phyloP scores from a whole-genome alignment of 768 basidiomycete species.

The Trametes villosa region DNA sequence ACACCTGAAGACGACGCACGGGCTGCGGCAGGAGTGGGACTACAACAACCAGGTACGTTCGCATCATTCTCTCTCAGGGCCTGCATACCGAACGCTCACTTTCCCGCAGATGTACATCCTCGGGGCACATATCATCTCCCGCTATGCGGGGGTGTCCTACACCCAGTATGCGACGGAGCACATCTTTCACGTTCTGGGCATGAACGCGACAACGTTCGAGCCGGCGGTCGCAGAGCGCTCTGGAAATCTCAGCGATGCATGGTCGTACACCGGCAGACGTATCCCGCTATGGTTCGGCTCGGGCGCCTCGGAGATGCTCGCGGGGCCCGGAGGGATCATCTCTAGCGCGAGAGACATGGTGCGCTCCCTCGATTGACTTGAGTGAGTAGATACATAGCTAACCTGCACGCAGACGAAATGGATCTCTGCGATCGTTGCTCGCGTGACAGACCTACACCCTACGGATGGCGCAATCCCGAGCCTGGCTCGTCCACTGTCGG shows the following conservation, averaged over 20 bases:
- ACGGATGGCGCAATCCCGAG: constrained; percentile 40
- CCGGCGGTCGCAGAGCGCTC: constrained; percentile 35
- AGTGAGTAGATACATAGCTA: too few relatives aligned
- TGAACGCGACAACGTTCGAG: constrained; percentile 46
- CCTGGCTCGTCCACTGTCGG: constrained; percentile 31
- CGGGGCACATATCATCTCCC: constrained; percentile 39
- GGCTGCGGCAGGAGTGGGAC: constrained; percentile 41
- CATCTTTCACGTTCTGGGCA: constrained; percentile 45
- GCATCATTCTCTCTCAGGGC: not conserved
- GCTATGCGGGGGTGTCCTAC: constrained; percentile 39
- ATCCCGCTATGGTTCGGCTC: constrained; percentile 38
- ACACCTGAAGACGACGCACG: constrained; percentile 38
- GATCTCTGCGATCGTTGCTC: constrained; percentile 40
- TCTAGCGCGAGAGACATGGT: constrained; percentile 49
- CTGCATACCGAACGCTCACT: not conserved
- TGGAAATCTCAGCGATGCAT: constrained; percentile 41
- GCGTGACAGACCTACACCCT: constrained; percentile 36
- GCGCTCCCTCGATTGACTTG: not conserved
- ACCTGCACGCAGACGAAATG: constrained; percentile 41
- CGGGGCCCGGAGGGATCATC: constrained; percentile 50
- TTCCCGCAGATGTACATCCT: constrained; percentile 44
- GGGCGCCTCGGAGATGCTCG: constrained; percentile 25
- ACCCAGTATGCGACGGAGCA: constrained; percentile 46
- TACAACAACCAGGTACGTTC: constrained; percentile 44
- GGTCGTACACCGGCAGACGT: constrained; percentile 37